Evolutionary conservation across 2,329 filamentous ascomycete species (phyloP), one percentile per base, ranked within the genome.

Genomic region (Meredithiella fracta): DNA sequence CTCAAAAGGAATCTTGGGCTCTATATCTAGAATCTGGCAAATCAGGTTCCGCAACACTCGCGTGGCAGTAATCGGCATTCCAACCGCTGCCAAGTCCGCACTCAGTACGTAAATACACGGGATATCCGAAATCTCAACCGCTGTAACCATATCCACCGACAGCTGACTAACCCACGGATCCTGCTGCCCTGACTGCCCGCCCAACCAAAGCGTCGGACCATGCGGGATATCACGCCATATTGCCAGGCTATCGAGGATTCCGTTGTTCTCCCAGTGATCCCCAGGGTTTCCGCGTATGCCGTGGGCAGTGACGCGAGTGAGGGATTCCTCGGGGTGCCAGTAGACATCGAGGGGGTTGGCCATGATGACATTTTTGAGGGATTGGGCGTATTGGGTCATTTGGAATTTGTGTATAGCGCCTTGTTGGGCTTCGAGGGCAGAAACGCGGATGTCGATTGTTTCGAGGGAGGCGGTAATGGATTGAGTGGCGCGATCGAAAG

Each of bases 401-500:
- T 49, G 51, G 53, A 59, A 59, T n/a, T 57, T 57, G 47, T 56
- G 51, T 58, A 57, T 44, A 58, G 51, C 37, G 11, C 9, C 51
- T 3, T 49, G 38, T 29, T 44, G 38, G 11, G 8, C 55, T 31
- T 58, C 56, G 3, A 58, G 29, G n/a, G 52, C 47, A 14, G 47
- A 47, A 15, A 58, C 38, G 17, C 56, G 34, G 25, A 17, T 34
- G n/a, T 58, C 56, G n/a, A 58, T 47, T 15, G 52, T 58, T 22
- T 58, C 52, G 2, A 58, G 47, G 1, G 56, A 51, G 17, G 56
- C 56, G 17, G 53, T 54, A 6, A 58, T 31, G n/a, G 44, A 25
- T 34, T 75, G 68, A 65, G 73, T 0, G 67, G 72, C 1, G 65
- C 75, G 0, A 65, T 75, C 1, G 74, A 75, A 58, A 65, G 73